Evolutionary conservation across 371 early-diverging fungal genomes (phyloP).

Genomic region (Rhizopus arrhizus): DNA sequence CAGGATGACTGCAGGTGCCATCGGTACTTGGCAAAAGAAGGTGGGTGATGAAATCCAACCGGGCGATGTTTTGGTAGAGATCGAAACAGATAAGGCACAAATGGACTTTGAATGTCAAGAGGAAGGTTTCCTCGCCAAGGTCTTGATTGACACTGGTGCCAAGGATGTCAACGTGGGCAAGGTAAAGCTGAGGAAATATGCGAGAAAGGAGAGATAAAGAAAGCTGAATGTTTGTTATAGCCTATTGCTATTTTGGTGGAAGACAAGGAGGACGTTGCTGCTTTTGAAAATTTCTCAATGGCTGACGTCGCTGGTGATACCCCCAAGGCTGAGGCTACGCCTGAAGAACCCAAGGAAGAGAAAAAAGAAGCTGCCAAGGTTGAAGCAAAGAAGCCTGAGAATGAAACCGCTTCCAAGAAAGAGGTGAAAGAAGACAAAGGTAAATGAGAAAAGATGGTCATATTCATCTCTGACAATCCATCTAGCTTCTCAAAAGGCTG

Average conservation of each 20-base stretch:
- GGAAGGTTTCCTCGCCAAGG: conserved; percentile 95
- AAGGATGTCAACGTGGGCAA: conserved; percentile 85
- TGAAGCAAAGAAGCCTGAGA: conserved; percentile 6
- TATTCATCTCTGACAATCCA: conserved; percentile 1
- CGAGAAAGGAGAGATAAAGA: conserved; percentile 31
- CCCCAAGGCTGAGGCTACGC: conserved; percentile 43
- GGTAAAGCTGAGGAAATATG: conserved; percentile 34
- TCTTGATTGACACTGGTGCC: conserved; percentile 80
- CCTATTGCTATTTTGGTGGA: conserved; percentile 94
- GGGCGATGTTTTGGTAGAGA: conserved; percentile 97
- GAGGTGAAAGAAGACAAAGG: conserved; percentile 82
- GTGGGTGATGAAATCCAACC: conserved; percentile 90
- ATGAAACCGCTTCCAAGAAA: conserved; percentile 88
- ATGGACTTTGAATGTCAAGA: conserved; percentile 99
- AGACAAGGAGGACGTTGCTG: conserved; percentile 82
- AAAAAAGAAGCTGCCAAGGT: conserved; percentile 18
- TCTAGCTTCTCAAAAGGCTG: conserved; percentile 36
- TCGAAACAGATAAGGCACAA: conserved; percentile 99
- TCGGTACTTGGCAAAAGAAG: conserved; percentile 94
- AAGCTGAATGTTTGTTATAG: conserved; percentile 36
- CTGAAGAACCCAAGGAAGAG: conserved; percentile 25
- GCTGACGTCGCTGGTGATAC: conserved; percentile 54
- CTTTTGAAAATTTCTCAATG: conserved; percentile 79
- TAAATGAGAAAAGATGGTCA: neutral
- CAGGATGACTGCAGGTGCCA: conserved; percentile 95